Evolutionary conservation across 768 basidiomycete genomes (phyloP).

Genomic region (Termitomyces bulborhizus): DNA sequence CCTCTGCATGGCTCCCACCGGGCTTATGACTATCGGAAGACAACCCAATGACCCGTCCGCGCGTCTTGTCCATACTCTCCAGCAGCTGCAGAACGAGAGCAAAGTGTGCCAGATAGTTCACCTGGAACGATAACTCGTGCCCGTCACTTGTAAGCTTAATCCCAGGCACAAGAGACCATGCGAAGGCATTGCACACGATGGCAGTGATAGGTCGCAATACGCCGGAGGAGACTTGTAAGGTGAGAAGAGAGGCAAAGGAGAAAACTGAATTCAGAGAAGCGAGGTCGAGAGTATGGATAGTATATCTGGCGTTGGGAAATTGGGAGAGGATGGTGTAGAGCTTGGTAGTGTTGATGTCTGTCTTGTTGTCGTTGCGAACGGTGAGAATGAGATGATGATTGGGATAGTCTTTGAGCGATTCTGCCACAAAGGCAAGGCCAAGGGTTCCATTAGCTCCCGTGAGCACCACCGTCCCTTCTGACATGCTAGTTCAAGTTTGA

Average conservation of each 20-base stretch:
- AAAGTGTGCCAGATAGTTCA: constrained; percentile 2
- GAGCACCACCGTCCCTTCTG: constrained; percentile 2
- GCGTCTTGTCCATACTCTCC: not conserved
- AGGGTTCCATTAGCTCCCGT: constrained; percentile 9
- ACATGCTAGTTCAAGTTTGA: not conserved
- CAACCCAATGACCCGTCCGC: constrained; percentile 4
- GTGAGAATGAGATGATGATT: not conserved
- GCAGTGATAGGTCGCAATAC: not conserved
- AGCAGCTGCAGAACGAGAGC: constrained; percentile 1
- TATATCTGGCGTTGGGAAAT: not conserved
- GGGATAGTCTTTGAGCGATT: not conserved
- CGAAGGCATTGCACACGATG: constrained; percentile 8
- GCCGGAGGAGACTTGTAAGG: not conserved
- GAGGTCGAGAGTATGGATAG: constrained; percentile 1
- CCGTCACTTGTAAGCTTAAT: constrained; percentile 1
- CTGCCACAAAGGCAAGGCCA: constrained; percentile 2
- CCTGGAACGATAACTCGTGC: constrained; percentile 2
- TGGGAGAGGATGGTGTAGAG: not conserved
- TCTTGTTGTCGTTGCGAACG: not conserved
- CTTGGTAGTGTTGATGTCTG: constrained; percentile 1
- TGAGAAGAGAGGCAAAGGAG: not conserved
- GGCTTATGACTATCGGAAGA: constrained; percentile 7
- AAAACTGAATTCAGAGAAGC: not conserved
- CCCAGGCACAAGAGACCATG: constrained; percentile 6
- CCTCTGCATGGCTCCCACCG: not conserved